phyloP scores from a whole-genome alignment of 768 basidiomycete species.

The Mycena venus region DNA sequence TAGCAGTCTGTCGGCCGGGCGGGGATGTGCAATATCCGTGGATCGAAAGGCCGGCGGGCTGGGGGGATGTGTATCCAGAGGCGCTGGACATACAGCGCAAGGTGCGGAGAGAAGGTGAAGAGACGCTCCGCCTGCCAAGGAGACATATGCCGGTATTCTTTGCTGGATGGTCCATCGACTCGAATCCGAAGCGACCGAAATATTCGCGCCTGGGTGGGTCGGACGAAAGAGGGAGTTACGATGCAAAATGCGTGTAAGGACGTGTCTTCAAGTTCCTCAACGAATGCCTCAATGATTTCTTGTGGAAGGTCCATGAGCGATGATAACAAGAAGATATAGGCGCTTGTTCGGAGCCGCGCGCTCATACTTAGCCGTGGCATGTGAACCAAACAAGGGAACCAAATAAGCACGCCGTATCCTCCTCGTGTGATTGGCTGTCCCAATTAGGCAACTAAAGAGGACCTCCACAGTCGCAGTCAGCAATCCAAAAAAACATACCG shows the following conservation, averaged over 20 bases:
- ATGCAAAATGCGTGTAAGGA: neutral
- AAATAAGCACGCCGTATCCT: neutral
- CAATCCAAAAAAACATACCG: neutral
- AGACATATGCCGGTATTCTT: neutral
- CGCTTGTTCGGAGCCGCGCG: too few species aligned
- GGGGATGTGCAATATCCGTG: neutral
- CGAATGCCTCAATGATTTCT: neutral
- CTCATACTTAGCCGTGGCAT: too few species aligned
- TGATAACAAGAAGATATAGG: too few species aligned
- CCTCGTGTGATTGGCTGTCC: neutral
- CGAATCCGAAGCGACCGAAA: neutral
- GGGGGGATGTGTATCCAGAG: neutral
- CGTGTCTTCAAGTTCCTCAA: neutral
- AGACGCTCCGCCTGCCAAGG: neutral
- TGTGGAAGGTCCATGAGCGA: neutral
- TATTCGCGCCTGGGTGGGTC: neutral
- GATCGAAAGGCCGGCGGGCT: neutral
- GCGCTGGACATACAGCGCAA: neutral
- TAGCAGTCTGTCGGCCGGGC: neutral
- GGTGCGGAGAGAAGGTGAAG: neutral
- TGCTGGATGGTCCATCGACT: neutral
- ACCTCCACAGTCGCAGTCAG: constrained; percentile 10
- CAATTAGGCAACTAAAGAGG: constrained; percentile 4
- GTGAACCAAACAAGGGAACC: too few species aligned
- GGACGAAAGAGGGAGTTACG: neutral